Percentiles rank a stretch among this genome's conserved stretches.
These are phyloP conservation scores for Aspergillus cejpii DNA, from an alignment of 2,329 filamentous ascomycete genomes.

Conservation along the genomic window DNA sequence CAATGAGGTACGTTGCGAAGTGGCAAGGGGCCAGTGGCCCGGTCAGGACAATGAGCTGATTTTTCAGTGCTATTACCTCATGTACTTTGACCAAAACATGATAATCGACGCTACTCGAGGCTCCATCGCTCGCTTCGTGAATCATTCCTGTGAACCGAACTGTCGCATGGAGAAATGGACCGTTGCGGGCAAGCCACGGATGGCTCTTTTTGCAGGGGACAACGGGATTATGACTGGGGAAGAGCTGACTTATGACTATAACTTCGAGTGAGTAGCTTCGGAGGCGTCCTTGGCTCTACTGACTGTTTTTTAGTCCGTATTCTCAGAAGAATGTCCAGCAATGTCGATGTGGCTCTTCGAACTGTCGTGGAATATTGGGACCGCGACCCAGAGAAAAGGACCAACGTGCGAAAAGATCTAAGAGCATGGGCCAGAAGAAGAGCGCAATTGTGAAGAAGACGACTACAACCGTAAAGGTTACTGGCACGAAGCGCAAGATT, in stretches of 20 bases:
- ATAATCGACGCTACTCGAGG: slow-evolving; percentile 96
- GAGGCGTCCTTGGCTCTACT: slow-evolving; percentile 4
- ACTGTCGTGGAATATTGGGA: slow-evolving; percentile 57
- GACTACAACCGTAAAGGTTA: slow-evolving; percentile 11
- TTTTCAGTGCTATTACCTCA: slow-evolving; percentile 84
- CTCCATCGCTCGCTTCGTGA: slow-evolving; percentile 94
- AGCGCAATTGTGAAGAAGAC: slow-evolving; percentile 15
- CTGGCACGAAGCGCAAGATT: slow-evolving; percentile 32
- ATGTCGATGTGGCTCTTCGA: slow-evolving; percentile 56
- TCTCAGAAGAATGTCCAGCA: slow-evolving; percentile 57
- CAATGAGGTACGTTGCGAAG: slow-evolving; percentile 66
- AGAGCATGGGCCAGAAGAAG: slow-evolving; percentile 23
- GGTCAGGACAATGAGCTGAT: slow-evolving; percentile 9
- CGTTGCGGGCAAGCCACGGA: slow-evolving; percentile 84
- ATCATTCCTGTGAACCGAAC: slow-evolving; percentile 94
- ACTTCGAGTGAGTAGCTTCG: slow-evolving; percentile 53
- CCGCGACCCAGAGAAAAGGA: slow-evolving; percentile 48
- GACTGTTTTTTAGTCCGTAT: slow-evolving; percentile 41
- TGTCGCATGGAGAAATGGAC: slow-evolving; percentile 98
- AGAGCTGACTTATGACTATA: slow-evolving; percentile 90
- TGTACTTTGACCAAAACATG: slow-evolving; percentile 98
- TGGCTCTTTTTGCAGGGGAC: slow-evolving; percentile 93
- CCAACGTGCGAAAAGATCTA: slow-evolving; percentile 26
- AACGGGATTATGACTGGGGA: slow-evolving; percentile 87
- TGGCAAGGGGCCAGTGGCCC: not conserved